These are phyloP conservation scores for Chaetomium sp. DNA, from an alignment of 2,329 filamentous ascomycete species.

Conservation along the genomic window DNA sequence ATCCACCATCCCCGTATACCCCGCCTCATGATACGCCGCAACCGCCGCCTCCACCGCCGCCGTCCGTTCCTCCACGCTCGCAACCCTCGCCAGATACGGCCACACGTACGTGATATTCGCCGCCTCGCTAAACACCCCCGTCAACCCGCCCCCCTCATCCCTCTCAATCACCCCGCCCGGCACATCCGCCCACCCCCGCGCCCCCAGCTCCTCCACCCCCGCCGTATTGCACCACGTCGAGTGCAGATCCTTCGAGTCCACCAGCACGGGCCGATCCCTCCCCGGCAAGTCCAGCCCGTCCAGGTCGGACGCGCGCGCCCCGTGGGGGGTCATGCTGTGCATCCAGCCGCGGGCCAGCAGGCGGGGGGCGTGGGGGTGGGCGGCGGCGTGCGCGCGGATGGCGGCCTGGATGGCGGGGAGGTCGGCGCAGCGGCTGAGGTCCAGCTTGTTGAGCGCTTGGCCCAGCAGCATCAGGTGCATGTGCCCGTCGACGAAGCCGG, in stretches of 20 bases:
- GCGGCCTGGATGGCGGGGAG: slow-evolving; percentile 52
- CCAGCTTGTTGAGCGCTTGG: slow-evolving; percentile 55
- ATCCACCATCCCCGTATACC: slow-evolving; percentile 58
- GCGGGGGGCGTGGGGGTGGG: slow-evolving; percentile 48
- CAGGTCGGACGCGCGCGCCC: slow-evolving; percentile 45
- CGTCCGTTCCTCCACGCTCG: slow-evolving; percentile 52
- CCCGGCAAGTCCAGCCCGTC: slow-evolving; percentile 55
- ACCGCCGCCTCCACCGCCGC: slow-evolving; percentile 51
- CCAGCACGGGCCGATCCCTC: slow-evolving; percentile 51
- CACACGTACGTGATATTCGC: slow-evolving; percentile 57
- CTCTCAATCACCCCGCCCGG: slow-evolving; percentile 56
- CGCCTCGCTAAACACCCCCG: slow-evolving; percentile 56
- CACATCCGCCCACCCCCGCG: slow-evolving; percentile 50
- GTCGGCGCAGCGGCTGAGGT: slow-evolving; percentile 49
- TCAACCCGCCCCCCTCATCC: slow-evolving; percentile 49
- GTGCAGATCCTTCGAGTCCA: slow-evolving; percentile 61
- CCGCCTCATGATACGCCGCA: slow-evolving; percentile 50
- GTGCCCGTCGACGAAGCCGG: slow-evolving; percentile 60
- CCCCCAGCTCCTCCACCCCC: slow-evolving; percentile 53
- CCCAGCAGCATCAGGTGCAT: slow-evolving; percentile 60
- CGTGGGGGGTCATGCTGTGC: slow-evolving; percentile 56
- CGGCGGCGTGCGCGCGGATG: slow-evolving; percentile 49
- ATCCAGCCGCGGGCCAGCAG: slow-evolving; percentile 59
- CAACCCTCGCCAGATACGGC: slow-evolving; percentile 54
- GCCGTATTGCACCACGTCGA: slow-evolving; percentile 58